These are phyloP conservation scores for Xerocomellus amylosporus DNA, from an alignment of 768 basidiomycete genomes.

Conservation along the genomic window DNA sequence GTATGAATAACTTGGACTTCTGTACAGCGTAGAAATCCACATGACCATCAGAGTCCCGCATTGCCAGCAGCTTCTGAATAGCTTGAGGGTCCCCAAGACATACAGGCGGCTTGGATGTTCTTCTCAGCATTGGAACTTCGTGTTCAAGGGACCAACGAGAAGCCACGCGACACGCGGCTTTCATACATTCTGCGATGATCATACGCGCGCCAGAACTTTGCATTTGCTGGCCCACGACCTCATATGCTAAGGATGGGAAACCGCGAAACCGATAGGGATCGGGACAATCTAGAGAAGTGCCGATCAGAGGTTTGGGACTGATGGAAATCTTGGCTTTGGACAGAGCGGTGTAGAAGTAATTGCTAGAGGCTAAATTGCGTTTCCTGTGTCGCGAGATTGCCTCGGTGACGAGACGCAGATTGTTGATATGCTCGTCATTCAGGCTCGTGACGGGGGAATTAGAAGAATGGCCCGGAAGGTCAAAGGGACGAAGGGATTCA, in stretches of 20 bases:
- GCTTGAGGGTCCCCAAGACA: slow-evolving; percentile 30
- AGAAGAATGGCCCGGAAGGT: background rate
- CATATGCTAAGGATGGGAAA: slow-evolving; percentile 52
- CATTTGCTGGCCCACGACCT: slow-evolving; percentile 30
- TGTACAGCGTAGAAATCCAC: slow-evolving; percentile 41
- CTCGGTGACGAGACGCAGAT: slow-evolving; percentile 33
- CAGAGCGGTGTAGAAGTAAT: slow-evolving; percentile 27
- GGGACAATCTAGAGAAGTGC: slow-evolving; percentile 29
- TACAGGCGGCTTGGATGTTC: slow-evolving; percentile 39
- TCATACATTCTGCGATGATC: slow-evolving; percentile 80
- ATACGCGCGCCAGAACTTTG: slow-evolving; percentile 43
- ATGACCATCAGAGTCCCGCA: slow-evolving; percentile 45
- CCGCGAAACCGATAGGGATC: slow-evolving; percentile 40
- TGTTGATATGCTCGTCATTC: slow-evolving; percentile 20
- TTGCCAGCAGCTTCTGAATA: slow-evolving; percentile 45
- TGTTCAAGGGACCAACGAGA: slow-evolving; percentile 67
- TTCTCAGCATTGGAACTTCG: slow-evolving; percentile 61
- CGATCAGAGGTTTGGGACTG: slow-evolving; percentile 29
- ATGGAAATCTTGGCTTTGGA: slow-evolving; percentile 29
- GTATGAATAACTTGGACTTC: slow-evolving; percentile 32
- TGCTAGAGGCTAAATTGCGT: slow-evolving; percentile 18
- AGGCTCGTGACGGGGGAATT: slow-evolving; percentile 5
- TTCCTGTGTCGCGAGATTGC: slow-evolving; percentile 26
- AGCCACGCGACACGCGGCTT: slow-evolving; percentile 70
- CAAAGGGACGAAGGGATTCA: slow-evolving; percentile 24